Percentiles rank a stretch among this genome's conserved stretches.
Conservation (phyloP, 2,329 filamentous ascomycete genomes). For the Lizonia empirigonia region DNA sequence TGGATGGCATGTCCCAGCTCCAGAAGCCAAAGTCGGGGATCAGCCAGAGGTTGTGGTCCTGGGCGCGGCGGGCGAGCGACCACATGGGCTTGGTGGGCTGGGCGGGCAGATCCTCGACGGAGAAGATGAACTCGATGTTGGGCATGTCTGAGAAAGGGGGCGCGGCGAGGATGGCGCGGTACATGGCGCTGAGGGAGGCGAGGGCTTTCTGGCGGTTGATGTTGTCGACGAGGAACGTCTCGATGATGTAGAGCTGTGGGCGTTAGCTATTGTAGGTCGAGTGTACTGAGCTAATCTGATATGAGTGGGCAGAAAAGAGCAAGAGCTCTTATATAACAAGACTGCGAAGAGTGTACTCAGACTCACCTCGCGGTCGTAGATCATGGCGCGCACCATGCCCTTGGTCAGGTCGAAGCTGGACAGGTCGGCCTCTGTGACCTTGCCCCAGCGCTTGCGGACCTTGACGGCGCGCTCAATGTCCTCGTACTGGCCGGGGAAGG, state of each 20-base stretch:
- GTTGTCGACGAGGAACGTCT: constrained; percentile 42
- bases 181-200: constrained; percentile 35
- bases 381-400: constrained; percentile 43
- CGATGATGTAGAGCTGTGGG: constrained; percentile 41
- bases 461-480: constrained; percentile 38
- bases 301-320: no score
- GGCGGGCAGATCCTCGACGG: constrained; percentile 41
- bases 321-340: no score
- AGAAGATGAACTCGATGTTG: constrained; percentile 44
- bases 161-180: constrained; percentile 37
- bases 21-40: constrained; percentile 46
- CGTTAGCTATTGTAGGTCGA: no score
- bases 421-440: constrained; percentile 36
- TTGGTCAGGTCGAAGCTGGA: constrained; percentile 38
- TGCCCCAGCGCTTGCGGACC: constrained; percentile 28
- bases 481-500: constrained; percentile 42
- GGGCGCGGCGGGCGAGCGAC: constrained; percentile 40
- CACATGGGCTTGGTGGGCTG: constrained; percentile 39
- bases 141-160: constrained; percentile 32
- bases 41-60: constrained; percentile 42
- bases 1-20: constrained; percentile 43
- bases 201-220: constrained; percentile 43
- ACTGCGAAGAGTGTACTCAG: no score
- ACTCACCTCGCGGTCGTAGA: constrained; percentile 39
- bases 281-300: no score